phyloP scores from a whole-genome alignment of 1,139 yeast genomes.

The Protomyces pachydermus region DNA sequence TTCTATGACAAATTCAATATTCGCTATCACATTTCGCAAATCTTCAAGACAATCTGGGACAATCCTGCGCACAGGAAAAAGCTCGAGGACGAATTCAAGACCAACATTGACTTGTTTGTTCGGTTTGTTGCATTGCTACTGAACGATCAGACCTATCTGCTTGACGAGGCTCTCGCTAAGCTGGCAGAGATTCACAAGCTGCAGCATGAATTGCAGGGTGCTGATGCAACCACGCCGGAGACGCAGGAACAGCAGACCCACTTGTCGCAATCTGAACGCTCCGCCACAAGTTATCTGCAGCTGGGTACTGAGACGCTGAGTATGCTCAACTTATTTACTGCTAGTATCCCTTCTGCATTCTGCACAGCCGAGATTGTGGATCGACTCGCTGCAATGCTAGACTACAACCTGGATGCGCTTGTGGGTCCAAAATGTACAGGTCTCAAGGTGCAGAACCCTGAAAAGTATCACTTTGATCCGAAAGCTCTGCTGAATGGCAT shows the following conservation, averaged over 20 bases:
- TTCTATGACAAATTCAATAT: constrained; percentile 93
- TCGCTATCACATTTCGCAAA: constrained; percentile 77
- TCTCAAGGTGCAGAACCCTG: constrained; percentile 78
- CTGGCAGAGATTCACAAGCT: constrained; percentile 69
- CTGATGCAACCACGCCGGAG: constrained; percentile 31
- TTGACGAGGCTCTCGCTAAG: constrained; percentile 85
- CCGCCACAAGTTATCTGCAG: constrained; percentile 77
- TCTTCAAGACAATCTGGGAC: constrained; percentile 79
- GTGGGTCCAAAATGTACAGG: constrained; percentile 94
- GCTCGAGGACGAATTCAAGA: constrained; percentile 58
- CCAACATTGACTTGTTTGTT: constrained; percentile 72
- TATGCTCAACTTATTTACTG: constrained; percentile 72
- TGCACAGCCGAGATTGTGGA: constrained; percentile 86
- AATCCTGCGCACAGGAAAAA: constrained; percentile 62
- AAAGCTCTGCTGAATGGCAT: constrained; percentile 62
- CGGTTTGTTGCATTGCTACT: constrained; percentile 90
- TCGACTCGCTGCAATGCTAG: constrained; percentile 89
- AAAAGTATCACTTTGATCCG: constrained; percentile 78
- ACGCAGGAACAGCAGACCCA: constrained; percentile 30
- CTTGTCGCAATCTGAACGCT: constrained; percentile 61
- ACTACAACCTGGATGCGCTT: constrained; percentile 79
- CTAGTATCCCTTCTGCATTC: constrained; percentile 81
- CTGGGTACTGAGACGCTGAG: constrained; percentile 77
- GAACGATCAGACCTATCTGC: constrained; percentile 84
- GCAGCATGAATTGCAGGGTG: constrained; percentile 50